Base-by-base conservation (phyloP, 176 grass and related monocot species). In the Canna indica region DNA sequence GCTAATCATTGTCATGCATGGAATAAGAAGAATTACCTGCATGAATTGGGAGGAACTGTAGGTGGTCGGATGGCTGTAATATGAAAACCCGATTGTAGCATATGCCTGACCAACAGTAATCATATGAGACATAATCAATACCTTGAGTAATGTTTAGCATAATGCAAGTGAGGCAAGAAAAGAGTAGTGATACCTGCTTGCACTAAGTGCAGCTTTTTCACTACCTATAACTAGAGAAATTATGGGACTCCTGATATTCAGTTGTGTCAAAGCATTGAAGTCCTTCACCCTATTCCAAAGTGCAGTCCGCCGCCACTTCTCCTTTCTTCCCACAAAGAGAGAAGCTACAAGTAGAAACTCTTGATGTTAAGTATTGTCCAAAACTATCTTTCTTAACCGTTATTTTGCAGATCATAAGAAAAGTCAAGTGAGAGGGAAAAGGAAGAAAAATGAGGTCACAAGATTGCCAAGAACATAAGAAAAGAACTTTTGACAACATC, bases 31-130 rank as follows among this genome's bases (percentile, higher is more conserved):
- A 47, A 45, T 15, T 48, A 92, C 88, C 88, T 88, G 93, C 93
- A 92, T 29, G 93, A 92, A 56, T 97, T 97, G 67, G 86, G 68
- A 32, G 93, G 81, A 25, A 97, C 88, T 39, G 86, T 97, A 41
- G 93, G 93, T 73, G 88, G 93, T 72, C 93, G 70, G 48, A 97
- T 92, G 69, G 93, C 88, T 24, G 86, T 96, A 56, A 90, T 82
- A 75, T 97, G 93, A 78, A 97, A 92, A 69, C 93, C 93, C 58
- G 84, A 90, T 97, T 77, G 80, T 52, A 97, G 72, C 84, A 97
- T 68, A 79, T 87, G 82, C 65, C 93, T 92, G 83, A 38, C 73
- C 28, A 26, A 67, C 31, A 75, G 12, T 31, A 28, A 46, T 29
- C 27, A 26, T 22, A 18, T 48, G 3, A 75, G 1, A 13, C 59